Base-by-base conservation (phyloP, 331 rosid species). In the Rhamnella rubrinervis region DNA sequence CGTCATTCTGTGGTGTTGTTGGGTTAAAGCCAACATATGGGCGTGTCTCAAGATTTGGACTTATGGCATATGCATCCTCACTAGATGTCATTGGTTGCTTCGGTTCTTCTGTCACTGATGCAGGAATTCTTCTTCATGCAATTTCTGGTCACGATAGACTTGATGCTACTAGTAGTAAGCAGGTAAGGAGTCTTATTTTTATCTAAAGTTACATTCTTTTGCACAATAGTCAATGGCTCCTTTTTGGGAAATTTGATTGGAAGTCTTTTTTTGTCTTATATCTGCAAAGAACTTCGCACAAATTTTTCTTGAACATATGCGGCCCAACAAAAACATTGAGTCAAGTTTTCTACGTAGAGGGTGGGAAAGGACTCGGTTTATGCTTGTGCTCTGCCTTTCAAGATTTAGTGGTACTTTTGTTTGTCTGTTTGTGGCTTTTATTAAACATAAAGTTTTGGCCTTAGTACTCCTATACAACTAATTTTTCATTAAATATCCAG, bases 1-100 rank as follows among this genome's bases (percentile, higher is more conserved):
- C 98, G 25, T 91, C 96, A 7, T 95, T 95, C 72, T 95, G 97
- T 61, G 98, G 98, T 49, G 98, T 95, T 57, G 97, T 95, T 61
- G 98, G 98, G 25, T 82, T 95, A 84, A 95, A 95, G 84, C 98
- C 98, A 5, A 95, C 98, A 0, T 95, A 95, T 72, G 98, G 98
- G 26, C 96, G 96, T 9, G 93, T 95, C 67, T 95, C 98, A 1
- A 86, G 98, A 79, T 95, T 81, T 55, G 98, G 97, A 71, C 95
- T 95, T 19, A 95, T 95, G 96, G 97, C 96, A 0, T 95, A 91
- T 80, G 98, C 98, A 0, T 95, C 97, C 2, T 91, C 98, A 7
- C 98, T 95, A 71, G 98, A 95, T 83, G 95, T 93, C 70, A 81
- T 95, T 83, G 98, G 98, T 25, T 91, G 98, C 96, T 89, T 95